Conservation (phyloP, 495 filamentous ascomycete genomes). For the Emericellopsis terricola region DNA sequence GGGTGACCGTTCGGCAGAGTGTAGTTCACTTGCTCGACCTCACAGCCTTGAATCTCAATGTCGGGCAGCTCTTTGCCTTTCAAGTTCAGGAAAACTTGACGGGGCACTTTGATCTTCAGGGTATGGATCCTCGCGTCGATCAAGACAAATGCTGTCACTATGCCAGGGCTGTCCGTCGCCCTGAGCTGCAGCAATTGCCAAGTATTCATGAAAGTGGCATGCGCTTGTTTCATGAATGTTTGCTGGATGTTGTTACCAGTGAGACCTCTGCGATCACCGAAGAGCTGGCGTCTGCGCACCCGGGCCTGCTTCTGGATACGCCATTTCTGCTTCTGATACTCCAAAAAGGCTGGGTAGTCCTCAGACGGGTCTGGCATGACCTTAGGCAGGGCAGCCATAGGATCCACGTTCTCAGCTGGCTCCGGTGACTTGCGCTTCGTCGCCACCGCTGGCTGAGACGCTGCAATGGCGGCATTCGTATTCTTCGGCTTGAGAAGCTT, state of each 20-base stretch:
- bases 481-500: conserved; percentile 53
- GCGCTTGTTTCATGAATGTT: conserved; percentile 81
- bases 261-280: conserved; percentile 61
- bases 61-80: conserved; percentile 75
- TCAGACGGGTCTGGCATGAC: conserved; percentile 73
- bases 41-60: conserved; percentile 71
- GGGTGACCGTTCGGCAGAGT: conserved; percentile 90
- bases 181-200: conserved; percentile 90
- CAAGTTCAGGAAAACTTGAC: conserved; percentile 81
- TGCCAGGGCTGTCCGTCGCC: conserved; percentile 61
- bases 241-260: conserved; percentile 61
- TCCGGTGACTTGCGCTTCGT: conserved; percentile 76
- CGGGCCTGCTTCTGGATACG: conserved; percentile 91
- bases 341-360: conserved; percentile 76
- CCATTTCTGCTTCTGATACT: conserved; percentile 98
- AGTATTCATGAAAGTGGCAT: conserved; percentile 70
- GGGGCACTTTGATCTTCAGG: conserved; percentile 75
- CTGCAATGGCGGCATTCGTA: conserved; percentile 35
- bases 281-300: conserved; percentile 72
- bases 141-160: conserved; percentile 75
- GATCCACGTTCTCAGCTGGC: conserved; percentile 44
- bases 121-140: conserved; percentile 83
- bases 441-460: conserved; percentile 23
- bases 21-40: conserved; percentile 79
- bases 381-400: conserved; percentile 67